Percentiles rank a stretch among this genome's conserved stretches.
Conservation (phyloP, 495 filamentous ascomycete genomes). For the Aspergillus sclerotioniger region DNA sequence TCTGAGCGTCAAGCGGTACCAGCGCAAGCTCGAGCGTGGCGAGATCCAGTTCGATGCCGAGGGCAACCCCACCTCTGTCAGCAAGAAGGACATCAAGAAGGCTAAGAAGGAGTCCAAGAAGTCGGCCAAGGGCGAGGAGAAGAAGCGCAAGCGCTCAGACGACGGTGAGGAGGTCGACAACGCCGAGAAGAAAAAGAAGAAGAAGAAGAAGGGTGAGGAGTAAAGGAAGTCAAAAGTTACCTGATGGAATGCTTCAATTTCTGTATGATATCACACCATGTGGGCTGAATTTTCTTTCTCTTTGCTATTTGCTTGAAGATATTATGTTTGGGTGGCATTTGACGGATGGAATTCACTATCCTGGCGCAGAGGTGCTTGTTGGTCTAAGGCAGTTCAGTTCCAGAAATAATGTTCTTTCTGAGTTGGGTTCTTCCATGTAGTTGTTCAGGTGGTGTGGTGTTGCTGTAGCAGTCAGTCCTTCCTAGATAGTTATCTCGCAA, state of each 20-base stretch:
- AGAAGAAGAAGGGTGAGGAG: slow-evolving; percentile 53
- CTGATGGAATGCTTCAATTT: slow-evolving; percentile 34
- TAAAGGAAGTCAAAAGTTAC: slow-evolving; percentile 28
- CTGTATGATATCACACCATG: slow-evolving; percentile 51
- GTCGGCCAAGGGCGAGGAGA: slow-evolving; percentile 47
- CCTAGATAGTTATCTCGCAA: neutral
- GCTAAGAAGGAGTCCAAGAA: slow-evolving; percentile 65
- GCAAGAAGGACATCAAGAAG: slow-evolving; percentile 77
- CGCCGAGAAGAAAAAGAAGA: slow-evolving; percentile 57
- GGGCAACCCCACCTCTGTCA: slow-evolving; percentile 59
- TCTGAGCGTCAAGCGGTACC: slow-evolving; percentile 65
- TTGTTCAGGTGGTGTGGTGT: neutral
- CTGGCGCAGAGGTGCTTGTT: slow-evolving; percentile 36
- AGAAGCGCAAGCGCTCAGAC: slow-evolving; percentile 57
- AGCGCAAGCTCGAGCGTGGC: slow-evolving; percentile 67
- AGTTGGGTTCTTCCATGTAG: slow-evolving; percentile 13
- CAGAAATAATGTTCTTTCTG: slow-evolving; percentile 28
- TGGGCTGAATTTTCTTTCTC: slow-evolving; percentile 25
- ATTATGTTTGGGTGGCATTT: slow-evolving; percentile 45
- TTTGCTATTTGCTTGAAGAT: slow-evolving; percentile 33
- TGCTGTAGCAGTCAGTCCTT: neutral
- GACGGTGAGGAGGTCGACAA: slow-evolving; percentile 41
- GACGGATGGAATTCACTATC: slow-evolving; percentile 37
- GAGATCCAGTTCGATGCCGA: slow-evolving; percentile 59
- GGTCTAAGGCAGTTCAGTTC: slow-evolving; percentile 25